Base-by-base conservation (phyloP, 1,284 basidiomycete species). In the Trametes versicolor region DNA sequence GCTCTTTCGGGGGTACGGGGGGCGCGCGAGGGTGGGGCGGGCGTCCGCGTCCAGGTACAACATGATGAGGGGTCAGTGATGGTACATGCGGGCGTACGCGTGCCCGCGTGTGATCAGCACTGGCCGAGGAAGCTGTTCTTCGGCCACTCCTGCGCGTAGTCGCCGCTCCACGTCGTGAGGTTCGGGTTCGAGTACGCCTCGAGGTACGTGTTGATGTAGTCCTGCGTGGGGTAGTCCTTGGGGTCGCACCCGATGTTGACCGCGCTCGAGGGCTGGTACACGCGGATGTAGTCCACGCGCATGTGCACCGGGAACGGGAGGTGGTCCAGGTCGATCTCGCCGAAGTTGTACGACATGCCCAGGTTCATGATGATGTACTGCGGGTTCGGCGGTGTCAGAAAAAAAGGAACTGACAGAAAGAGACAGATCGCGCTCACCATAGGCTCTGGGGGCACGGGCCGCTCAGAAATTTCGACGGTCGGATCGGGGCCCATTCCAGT, bases 391-490 rank as follows among this genome's bases (percentile, higher is more conserved):
- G 19, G 34, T 6, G 41, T 52, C 29, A 48, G 32, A 27, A 34
- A 23, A n/a, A 43, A 5, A 25, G 12, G 37, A 52, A n/a, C 27
- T 4, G 19, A 41, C 10, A 43, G 4, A 36, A 51, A 21, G 37
- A 17, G 56, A n/a, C 29, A 32, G 25, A 19, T 25, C 47, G 53
- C 41, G 72, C 81, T 56, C 54, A 84, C 82, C 86, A 90, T 87
- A 3, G 88, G 88, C 74, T 90, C 90, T 65, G 86, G 82, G 0
- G 90, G 81, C 23, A 94, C 83, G 3, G 85, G 79, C 23, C 92
- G 81, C 61, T 85, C 81, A 4, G 82, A 81, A 27, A 93, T 87
- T 58, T 87, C 75, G 34, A 84, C 82, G 0, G 72, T 58, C 0
- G 75, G 51, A 68, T 90, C 84, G 5, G 89, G 81, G 1, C 80